Evolutionary conservation across 1,284 basidiomycete species (phyloP), one percentile per base, ranked within the genome.

Genomic region (Puccinia novopanici): DNA sequence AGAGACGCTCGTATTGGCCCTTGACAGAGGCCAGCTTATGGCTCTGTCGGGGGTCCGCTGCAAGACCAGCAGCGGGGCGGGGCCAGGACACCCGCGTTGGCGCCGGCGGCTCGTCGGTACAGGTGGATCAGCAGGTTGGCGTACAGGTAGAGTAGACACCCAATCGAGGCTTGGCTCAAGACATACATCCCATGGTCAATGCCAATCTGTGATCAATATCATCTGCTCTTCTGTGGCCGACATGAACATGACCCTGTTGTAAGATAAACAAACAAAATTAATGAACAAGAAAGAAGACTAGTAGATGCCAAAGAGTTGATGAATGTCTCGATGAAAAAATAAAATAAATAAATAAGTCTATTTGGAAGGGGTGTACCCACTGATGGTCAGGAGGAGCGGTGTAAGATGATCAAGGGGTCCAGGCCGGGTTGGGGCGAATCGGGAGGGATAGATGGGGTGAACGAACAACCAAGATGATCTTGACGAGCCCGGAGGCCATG

Each of bases 101-200:
- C 3, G 34, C 5, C 9, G 22, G 34, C 27, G 22, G 10, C 34
- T 37, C 73, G 27, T 40, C 82, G 84, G 85, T 90, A 91, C 13
- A 91, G 87, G 79, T 89, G 87, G 80, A 91, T 87, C 70, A 91
- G 87, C 81, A 88, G 87, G 50, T 89, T 87, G 63, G 91, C 90
- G 83, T 92, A 89, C 15, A 91, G 88, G 85, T 94, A 94, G 70
- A 94, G 86, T 68, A 92, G 82, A 87, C 94, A 84, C 17, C 82
- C 48, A 12, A 77, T 71, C 12, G 72, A 77, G 42, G 81, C 84
- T 88, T 93, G 91, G 84, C 92, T 91, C 10, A 95, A 87, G 61
- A 92, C 88, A 84, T 95, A 95, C 0, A 93, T 93, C 82, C 95
- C 93, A 84, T 95, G 93, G 85, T 95, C 93, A 89, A 94, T 91